Evolutionary conservation across 768 basidiomycete genomes (phyloP).

Genomic region (Russula lepida): DNA sequence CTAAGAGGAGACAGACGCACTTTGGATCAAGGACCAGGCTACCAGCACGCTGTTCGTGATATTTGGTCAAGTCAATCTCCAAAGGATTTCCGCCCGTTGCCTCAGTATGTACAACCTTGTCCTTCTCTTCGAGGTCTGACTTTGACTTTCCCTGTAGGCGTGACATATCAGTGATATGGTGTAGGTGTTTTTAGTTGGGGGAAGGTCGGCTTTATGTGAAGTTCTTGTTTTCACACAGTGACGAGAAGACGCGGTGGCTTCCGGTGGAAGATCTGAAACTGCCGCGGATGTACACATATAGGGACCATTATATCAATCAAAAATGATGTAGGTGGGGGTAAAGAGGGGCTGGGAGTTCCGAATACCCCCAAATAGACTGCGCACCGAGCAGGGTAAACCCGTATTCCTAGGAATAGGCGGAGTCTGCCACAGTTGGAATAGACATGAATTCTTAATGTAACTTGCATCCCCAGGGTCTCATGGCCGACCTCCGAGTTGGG

Average conservation of each 20-base stretch:
- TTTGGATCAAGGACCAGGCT: constrained; percentile 53
- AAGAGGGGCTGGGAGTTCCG: not conserved
- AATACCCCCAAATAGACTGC: not conserved
- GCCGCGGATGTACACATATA: not conserved
- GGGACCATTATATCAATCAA: not conserved
- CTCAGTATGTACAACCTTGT: not conserved
- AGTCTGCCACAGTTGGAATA: not conserved
- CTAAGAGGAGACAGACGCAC: constrained; percentile 26
- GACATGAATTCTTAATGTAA: too few species aligned
- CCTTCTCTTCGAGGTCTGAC: constrained; percentile 1
- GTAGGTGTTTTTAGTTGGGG: not conserved
- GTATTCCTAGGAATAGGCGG: not conserved
- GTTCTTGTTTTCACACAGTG: not conserved
- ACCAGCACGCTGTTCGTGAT: constrained; percentile 50
- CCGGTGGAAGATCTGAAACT: not conserved
- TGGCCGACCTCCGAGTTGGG: too few species aligned
- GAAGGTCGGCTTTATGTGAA: not conserved
- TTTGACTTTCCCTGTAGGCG: not conserved
- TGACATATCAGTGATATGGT: not conserved
- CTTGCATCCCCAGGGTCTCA: not conserved
- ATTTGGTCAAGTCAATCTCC: constrained; percentile 31
- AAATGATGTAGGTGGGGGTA: not conserved
- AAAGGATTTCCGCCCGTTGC: not conserved
- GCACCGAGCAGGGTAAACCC: not conserved
- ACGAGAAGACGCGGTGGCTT: not conserved